These are phyloP conservation scores for Eucalyptus rudis DNA, from an alignment of 345 rosid species.

Conservation along the genomic window DNA sequence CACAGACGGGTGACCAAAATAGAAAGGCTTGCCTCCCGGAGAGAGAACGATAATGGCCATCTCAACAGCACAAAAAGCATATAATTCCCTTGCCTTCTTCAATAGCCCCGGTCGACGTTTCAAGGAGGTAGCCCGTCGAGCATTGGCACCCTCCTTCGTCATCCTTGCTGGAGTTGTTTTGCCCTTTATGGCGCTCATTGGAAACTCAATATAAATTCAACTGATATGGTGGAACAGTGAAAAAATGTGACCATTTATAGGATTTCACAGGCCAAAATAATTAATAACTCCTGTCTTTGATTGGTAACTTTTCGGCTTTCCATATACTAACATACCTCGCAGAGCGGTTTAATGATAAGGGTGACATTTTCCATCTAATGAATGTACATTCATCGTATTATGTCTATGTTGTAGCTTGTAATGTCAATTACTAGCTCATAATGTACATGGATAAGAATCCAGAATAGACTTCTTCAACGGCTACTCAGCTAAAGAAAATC, in stretches of 20 bases:
- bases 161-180: not conserved
- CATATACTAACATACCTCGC: not conserved
- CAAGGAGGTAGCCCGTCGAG: constrained; percentile 43
- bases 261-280: not conserved
- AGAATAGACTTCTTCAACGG: not conserved
- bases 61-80: constrained; percentile 26
- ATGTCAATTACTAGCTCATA: not conserved
- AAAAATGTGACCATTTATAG: not conserved
- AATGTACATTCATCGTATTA: not conserved
- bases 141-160: not conserved
- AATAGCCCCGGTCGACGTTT: constrained; percentile 36
- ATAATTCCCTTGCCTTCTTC: constrained; percentile 40
- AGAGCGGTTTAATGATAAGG: not conserved
- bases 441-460: not conserved
- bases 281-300: not conserved
- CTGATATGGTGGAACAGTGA: not conserved
- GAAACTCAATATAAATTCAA: not conserved
- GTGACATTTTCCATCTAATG: not conserved
- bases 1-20: constrained; percentile 38
- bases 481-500: not conserved
- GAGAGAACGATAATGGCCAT: constrained; percentile 41
- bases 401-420: not conserved
- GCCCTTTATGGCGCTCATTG: not conserved
- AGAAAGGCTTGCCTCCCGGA: constrained; percentile 39
- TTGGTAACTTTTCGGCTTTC: not conserved